Conservation (phyloP, 192 early-diverging fungal genomes). For the Phlyctochytrium arcticum region DNA sequence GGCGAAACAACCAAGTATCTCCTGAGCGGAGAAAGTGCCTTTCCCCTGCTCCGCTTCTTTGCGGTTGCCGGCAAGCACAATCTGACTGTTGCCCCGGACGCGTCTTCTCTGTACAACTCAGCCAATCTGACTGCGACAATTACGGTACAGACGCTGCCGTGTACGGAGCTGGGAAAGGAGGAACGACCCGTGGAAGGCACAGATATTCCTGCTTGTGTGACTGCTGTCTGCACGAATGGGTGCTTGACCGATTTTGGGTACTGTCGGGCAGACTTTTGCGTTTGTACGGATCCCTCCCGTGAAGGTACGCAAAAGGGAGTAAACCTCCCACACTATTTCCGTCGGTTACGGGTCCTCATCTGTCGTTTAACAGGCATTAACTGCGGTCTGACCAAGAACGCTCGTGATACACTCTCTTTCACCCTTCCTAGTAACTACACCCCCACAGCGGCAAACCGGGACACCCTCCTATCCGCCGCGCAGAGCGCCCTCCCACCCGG, state of each 20-base stretch:
- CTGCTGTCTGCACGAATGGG: not conserved
- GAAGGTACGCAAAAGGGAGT: too few species aligned
- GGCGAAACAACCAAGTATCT: not conserved
- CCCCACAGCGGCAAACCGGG: not conserved
- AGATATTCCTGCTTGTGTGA: not conserved
- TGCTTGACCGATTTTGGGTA: slow-evolving; percentile 11
- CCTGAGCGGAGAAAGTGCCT: not conserved
- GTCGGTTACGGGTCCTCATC: not conserved
- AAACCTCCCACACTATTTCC: not conserved
- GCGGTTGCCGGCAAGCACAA: not conserved
- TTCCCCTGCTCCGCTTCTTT: not conserved
- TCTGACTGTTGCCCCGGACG: not conserved
- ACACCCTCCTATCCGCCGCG: not conserved
- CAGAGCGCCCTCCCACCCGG: too few species aligned
- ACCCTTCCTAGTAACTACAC: not conserved
- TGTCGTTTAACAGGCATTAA: not conserved
- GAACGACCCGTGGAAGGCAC: not conserved
- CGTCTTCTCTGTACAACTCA: not conserved
- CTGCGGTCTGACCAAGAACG: slow-evolving; percentile 5
- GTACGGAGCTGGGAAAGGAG: not conserved
- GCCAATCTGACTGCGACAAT: not conserved
- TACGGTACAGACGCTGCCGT: not conserved
- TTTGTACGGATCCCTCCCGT: not conserved
- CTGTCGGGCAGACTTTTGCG: slow-evolving; percentile 2
- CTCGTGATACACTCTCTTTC: not conserved